A percentile compares a stretch with the other conserved stretches of the same genome.
These are phyloP conservation scores for Coemansia sp. DNA, from an alignment of 192 early-diverging fungal species.

Conservation along the genomic window DNA sequence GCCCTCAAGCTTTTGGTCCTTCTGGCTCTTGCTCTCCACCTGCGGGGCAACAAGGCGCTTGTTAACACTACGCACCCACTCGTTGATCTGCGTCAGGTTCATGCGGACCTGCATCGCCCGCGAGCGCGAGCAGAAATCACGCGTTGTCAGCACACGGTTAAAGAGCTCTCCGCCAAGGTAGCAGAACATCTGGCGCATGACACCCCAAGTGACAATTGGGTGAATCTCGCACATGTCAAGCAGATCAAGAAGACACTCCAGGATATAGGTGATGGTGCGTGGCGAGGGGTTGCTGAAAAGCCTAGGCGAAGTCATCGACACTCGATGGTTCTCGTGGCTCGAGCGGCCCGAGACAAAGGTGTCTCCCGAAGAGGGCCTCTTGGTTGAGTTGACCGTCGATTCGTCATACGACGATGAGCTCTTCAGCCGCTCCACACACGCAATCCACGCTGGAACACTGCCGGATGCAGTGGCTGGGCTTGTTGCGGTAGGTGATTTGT, in stretches of 20 bases:
- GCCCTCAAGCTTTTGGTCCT: neutral
- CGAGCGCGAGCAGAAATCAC: slow-evolving; percentile 69
- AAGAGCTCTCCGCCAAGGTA: slow-evolving; percentile 74
- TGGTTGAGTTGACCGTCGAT: neutral
- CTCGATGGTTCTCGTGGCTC: slow-evolving; percentile 22
- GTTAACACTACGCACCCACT: slow-evolving; percentile 75
- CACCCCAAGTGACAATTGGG: slow-evolving; percentile 65
- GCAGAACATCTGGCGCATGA: slow-evolving; percentile 74
- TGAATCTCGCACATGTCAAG: slow-evolving; percentile 75
- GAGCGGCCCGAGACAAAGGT: slow-evolving; percentile 39
- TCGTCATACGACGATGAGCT: neutral
- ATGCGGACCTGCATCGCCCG: slow-evolving; percentile 81
- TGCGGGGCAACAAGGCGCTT: slow-evolving; percentile 33
- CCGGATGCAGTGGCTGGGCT: slow-evolving; percentile 32
- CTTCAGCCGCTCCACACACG: slow-evolving; percentile 22
- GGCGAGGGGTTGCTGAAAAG: slow-evolving; percentile 55
- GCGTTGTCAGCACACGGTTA: slow-evolving; percentile 78
- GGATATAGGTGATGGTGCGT: slow-evolving; percentile 63
- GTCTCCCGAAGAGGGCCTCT: slow-evolving; percentile 44
- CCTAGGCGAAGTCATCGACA: slow-evolving; percentile 3
- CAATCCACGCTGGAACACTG: slow-evolving; percentile 33
- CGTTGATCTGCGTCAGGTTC: slow-evolving; percentile 75
- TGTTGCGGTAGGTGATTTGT: neutral
- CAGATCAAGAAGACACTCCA: slow-evolving; percentile 64
- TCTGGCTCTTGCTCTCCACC: slow-evolving; percentile 1